Evolutionary conservation across 106 monocot genomes (phyloP).

Genomic region (Allium cepa): DNA sequence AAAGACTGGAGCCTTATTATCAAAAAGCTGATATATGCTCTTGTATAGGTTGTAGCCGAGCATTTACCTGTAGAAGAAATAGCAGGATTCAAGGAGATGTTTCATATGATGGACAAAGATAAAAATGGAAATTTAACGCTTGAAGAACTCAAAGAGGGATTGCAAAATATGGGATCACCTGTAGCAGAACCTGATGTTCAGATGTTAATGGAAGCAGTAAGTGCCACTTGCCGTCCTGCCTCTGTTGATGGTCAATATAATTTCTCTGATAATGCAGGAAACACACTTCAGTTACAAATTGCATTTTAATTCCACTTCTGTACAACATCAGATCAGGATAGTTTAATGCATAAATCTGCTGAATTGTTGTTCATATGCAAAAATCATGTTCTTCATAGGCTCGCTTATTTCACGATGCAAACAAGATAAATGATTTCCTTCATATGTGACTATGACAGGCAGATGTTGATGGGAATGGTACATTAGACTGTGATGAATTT

Average conservation of each 20-base stretch:
- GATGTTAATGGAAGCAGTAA: slow-evolving; percentile 83
- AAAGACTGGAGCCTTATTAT: neutral
- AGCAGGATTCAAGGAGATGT: slow-evolving; percentile 57
- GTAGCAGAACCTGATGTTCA: slow-evolving; percentile 54
- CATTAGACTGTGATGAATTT: slow-evolving; percentile 45
- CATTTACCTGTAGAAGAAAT: slow-evolving; percentile 60
- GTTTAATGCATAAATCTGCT: neutral
- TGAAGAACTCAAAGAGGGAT: slow-evolving; percentile 71
- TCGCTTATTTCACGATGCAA: neutral
- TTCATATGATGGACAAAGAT: slow-evolving; percentile 78
- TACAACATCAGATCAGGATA: no score
- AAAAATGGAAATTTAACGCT: slow-evolving; percentile 73
- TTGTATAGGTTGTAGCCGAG: slow-evolving; percentile 53
- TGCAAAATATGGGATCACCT: slow-evolving; percentile 37
- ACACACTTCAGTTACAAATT: no score
- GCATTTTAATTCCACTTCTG: no score
- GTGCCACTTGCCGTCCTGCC: slow-evolving; percentile 1
- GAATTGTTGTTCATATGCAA: neutral
- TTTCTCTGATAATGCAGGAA: no score
- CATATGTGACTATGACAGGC: slow-evolving; percentile 21
- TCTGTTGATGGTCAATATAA: no score
- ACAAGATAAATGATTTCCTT: no score
- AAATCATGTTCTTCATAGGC: neutral
- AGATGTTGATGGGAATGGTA: slow-evolving; percentile 46
- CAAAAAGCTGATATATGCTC: neutral